Percentiles rank a stretch among this genome's conserved stretches.
phyloP scores from a whole-genome alignment of 1,284 basidiomycete species.

The Trametes versicolor region DNA sequence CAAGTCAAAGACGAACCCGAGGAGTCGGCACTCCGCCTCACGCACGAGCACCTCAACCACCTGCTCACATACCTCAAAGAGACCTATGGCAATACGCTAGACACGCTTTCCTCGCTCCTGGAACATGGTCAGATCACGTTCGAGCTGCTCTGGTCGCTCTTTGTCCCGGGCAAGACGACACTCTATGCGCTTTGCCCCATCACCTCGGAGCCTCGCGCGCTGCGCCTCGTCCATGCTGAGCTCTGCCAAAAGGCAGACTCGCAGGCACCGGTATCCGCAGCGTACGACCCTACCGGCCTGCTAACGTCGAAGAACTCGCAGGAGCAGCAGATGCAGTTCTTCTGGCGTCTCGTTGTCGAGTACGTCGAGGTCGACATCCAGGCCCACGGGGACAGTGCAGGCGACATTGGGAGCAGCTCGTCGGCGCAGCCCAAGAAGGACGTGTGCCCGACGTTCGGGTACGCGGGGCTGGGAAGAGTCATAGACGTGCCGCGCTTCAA shows the following conservation, averaged over 20 bases:
- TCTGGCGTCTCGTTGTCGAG: conserved; percentile 44
- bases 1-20: conserved; percentile 49
- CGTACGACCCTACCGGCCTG: conserved; percentile 41
- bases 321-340: conserved; percentile 38
- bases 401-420: conserved; percentile 43
- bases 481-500: conserved; percentile 55
- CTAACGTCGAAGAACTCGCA: conserved; percentile 32
- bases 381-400: conserved; percentile 41
- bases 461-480: conserved; percentile 53
- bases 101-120: conserved; percentile 55
- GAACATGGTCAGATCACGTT: conserved; percentile 66
- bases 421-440: conserved; percentile 47
- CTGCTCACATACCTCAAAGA: conserved; percentile 56
- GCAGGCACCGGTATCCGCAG: conserved; percentile 32
- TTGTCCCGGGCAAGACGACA: conserved; percentile 59
- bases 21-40: conserved; percentile 42
- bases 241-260: conserved; percentile 44
- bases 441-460: conserved; percentile 47
- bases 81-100: conserved; percentile 55
- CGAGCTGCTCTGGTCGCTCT: conserved; percentile 64
- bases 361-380: conserved; percentile 45
- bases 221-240: conserved; percentile 53
- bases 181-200: conserved; percentile 62
- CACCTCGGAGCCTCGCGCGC: conserved; percentile 60
- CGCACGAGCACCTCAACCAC: conserved; percentile 53